Percentiles rank a stretch among this genome's conserved stretches.
Evolutionary conservation across 140 eudicot species (phyloP).

Genomic region (Erigeron philadelphicus): DNA sequence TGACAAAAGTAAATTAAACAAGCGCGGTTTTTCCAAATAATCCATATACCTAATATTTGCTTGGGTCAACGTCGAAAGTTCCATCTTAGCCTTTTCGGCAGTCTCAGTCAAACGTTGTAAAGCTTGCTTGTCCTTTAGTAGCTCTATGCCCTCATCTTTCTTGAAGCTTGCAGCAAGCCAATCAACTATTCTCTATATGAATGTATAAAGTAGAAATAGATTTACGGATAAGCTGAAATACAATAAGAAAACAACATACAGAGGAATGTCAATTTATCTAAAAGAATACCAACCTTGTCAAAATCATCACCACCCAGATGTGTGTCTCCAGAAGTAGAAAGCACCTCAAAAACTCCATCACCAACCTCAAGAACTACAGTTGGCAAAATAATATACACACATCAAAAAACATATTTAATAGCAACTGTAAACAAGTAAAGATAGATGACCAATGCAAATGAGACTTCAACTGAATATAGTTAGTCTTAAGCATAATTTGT

Average conservation of each 20-base stretch:
- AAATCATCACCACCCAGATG: conserved; percentile 98
- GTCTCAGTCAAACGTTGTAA: conserved; percentile 92
- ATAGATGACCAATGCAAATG: not conserved
- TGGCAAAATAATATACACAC: conserved; percentile 15
- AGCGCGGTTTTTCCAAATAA: not conserved
- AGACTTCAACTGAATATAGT: not conserved
- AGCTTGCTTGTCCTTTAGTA: conserved; percentile 94
- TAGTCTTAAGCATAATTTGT: too few relatives aligned
- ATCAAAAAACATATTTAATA: conserved; percentile 14
- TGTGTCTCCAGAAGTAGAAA: conserved; percentile 94
- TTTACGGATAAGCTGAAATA: not conserved
- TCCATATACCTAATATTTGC: conserved; percentile 65
- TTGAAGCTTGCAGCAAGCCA: conserved; percentile 84
- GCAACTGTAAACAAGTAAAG: not conserved
- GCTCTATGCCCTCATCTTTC: conserved; percentile 87
- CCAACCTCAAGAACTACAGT: conserved; percentile 90
- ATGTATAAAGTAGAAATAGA: not conserved
- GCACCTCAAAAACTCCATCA: conserved; percentile 97
- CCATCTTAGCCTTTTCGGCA: conserved; percentile 99
- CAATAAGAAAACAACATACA: not conserved
- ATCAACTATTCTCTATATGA: conserved; percentile 79
- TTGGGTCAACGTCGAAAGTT: conserved; percentile 82
- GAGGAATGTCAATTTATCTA: not conserved
- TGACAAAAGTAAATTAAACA: not conserved
- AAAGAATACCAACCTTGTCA: conserved; percentile 55